Evolutionary conservation across 345 rosid species (phyloP), one percentile per base, ranked within the genome.

Genomic region (Populus deltoides): DNA sequence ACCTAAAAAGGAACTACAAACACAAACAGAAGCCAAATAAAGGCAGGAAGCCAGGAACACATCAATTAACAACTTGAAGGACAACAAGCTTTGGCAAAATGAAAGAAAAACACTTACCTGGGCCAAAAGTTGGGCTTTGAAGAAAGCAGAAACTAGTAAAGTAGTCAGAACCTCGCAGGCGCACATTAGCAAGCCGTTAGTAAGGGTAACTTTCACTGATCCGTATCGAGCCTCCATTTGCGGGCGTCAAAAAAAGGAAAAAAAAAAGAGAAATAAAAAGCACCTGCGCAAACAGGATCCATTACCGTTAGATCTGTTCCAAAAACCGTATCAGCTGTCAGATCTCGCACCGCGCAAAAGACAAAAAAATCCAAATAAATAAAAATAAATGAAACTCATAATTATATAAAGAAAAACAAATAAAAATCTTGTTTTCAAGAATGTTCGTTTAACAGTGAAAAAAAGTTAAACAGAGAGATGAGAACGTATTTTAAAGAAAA

Each of bases 111-210:
- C 24, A 66, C 80, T 81, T 82, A 85, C 91, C 88, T 77, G 85
- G 73, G 84, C 80, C 25, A 83, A 57, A 73, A 89, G 83, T 62
- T 78, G 86, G 61, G 82, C 66, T 61, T 82, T 76, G 78, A 86
- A 68, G 68, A 90, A 63, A 75, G 91, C 79, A 6, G 89, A 82
- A 41, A 89, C 73, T 20, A 91, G 41, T 75, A 85, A 66, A 65
- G 87, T 38, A 24, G 80, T 78, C 10, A 86, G 71, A 18, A 91
- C 83, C 43, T 84, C 91, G 41, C 72, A 85, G 57, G 94, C 89
- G 91, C 83, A 87, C 66, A 87, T 86, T 83, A 90, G 83, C 84
- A 66, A 75, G 57, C 78, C 74, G 81, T 78, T 79, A 77, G 66
- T 51, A 45, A 79, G 73, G 79, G 86, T 73, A 73, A 78, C 85